Evolutionary conservation across 2,329 filamentous ascomycete genomes (phyloP), one percentile per base, ranked within the genome.

Genomic region (Fusarium sp.): DNA sequence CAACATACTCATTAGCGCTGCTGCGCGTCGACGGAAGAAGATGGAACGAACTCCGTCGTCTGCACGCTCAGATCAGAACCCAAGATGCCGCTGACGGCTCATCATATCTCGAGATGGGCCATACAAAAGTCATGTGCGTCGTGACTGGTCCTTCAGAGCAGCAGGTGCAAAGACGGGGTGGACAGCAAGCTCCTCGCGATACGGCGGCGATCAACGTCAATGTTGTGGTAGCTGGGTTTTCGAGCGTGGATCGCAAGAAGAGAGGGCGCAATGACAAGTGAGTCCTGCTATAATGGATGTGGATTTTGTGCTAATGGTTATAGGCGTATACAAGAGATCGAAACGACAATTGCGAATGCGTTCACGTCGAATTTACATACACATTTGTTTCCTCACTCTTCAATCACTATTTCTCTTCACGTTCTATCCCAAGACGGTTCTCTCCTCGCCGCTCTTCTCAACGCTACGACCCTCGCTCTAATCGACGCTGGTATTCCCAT

Each of bases 401-500:
- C 90, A 31, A 97, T 99, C 77, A 87, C 87, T 39, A 87, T 99
- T 57, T 91, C 91, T 24, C 86, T 99, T 3, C 93, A 97, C 78
- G 90, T 99, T 35, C 89, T 99, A 43, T 92, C 91, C 0, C 91
- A 97, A 72, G 96, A 99, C 78, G 96, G 96, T 28, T 94, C 92
- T 1, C 86, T 98, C 5, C 89, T 99, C 21, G 94, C 95, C 1
- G 92, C 94, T 0, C 93, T 95, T 44, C 85, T 98, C 72, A 99
- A 99, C 76, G 96, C 96, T 6, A 89, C 92, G 1, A 97, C 95
- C 0, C 88, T 99, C 15, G 96, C 96, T 0, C 88, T 98, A 23
- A 91, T 98, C 66, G 96, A 99, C 77, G 96, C 96, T 1, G 96
- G 96, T 53, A 91, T 99, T 21, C 96, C 96, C 24, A 98, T 98